Conservation (phyloP, 768 basidiomycete species). For the Amanita phalloides region DNA sequence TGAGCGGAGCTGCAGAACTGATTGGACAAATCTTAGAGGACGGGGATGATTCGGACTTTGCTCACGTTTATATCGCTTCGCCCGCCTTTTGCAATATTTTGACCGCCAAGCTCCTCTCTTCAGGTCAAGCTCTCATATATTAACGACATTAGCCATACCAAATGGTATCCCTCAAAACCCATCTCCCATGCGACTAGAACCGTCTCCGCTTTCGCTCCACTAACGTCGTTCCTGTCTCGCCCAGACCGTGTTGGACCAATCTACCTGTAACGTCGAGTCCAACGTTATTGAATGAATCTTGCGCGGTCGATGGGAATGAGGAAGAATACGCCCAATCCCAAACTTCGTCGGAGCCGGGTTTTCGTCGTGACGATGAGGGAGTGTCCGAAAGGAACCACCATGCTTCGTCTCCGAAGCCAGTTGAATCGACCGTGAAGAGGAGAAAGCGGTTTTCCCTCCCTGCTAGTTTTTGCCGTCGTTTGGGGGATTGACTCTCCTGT, state of each 20-base stretch:
- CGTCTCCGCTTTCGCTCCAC: too few species aligned
- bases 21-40: conserved; percentile 5
- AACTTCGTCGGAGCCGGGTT: too few species aligned
- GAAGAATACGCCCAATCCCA: conserved; percentile 19
- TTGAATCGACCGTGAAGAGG: conserved; percentile 27
- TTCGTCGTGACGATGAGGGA: background rate
- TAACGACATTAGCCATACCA: too few species aligned
- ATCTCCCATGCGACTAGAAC: too few species aligned
- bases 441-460: conserved; percentile 68
- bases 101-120: background rate
- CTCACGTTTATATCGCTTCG: background rate
- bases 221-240: too few species aligned
- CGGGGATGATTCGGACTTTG: conserved; percentile 7
- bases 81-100: background rate
- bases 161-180: too few species aligned
- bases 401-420: background rate
- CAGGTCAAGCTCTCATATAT: background rate
- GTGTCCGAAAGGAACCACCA: background rate
- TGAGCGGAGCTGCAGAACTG: conserved; percentile 7
- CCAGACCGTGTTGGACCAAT: too few species aligned
- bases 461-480: conserved; percentile 20
- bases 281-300: too few species aligned
- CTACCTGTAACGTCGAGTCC: too few species aligned
- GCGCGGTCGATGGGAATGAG: too few species aligned
- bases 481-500: too few species aligned